Conservation (phyloP, 768 basidiomycete species). For the Cantharellus cinnabarinus region DNA sequence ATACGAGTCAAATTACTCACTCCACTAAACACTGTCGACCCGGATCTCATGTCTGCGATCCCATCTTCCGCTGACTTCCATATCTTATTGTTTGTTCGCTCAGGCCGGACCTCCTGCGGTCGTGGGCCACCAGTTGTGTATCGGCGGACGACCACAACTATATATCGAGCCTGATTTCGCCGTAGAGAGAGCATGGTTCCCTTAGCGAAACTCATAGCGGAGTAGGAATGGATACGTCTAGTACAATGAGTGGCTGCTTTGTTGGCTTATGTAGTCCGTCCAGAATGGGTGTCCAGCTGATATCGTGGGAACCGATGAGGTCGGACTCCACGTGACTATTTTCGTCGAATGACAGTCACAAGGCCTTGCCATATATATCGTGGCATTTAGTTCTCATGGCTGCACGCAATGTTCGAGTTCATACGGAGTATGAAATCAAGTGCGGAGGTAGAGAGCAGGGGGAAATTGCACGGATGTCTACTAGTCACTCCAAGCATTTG, state of each 20-base stretch:
- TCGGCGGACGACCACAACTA: background rate
- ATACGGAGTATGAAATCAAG: no score
- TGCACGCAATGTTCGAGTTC: no score
- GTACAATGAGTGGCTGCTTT: background rate
- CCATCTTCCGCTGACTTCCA: slow-evolving; percentile 70
- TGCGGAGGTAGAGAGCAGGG: no score
- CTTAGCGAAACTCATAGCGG: background rate
- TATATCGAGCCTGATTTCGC: background rate
- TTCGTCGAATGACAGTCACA: no score
- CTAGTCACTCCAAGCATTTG: no score
- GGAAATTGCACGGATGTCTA: no score
- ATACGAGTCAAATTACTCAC: slow-evolving; percentile 22
- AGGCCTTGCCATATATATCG: no score
- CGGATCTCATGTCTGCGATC: slow-evolving; percentile 61
- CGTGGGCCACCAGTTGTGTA: background rate
- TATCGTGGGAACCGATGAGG: no score
- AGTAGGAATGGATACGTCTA: background rate
- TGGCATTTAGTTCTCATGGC: no score
- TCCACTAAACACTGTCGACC: slow-evolving; percentile 63
- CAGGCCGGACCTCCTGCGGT: background rate
- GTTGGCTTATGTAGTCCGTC: background rate
- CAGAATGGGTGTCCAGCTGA: background rate
- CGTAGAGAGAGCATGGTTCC: background rate
- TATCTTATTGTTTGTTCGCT: slow-evolving; percentile 25
- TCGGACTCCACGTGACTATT: no score